A percentile compares a stretch with the other conserved stretches of the same genome.
These are phyloP conservation scores for Candida incommunis DNA, from an alignment of 805 yeast genomes.

Conservation along the genomic window DNA sequence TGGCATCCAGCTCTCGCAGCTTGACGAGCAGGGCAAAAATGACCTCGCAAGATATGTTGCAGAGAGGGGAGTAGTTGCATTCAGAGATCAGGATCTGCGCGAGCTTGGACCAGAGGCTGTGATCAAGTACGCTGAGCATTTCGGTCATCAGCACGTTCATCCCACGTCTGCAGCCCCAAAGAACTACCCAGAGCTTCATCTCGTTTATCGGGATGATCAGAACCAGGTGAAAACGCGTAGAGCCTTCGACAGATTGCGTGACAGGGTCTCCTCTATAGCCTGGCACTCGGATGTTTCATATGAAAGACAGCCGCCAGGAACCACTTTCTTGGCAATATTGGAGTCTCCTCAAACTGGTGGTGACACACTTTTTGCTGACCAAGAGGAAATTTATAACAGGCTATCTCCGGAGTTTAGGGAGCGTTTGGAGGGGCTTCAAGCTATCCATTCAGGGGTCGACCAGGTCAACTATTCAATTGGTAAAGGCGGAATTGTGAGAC, in stretches of 20 bases:
- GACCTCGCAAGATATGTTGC: constrained; percentile 54
- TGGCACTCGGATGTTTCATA: constrained; percentile 72
- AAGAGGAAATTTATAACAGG: constrained; percentile 55
- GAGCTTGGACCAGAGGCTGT: constrained; percentile 19
- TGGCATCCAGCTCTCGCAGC: constrained; percentile 43
- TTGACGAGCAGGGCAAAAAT: constrained; percentile 38
- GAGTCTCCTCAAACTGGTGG: constrained; percentile 57
- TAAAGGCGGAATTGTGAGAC: constrained; percentile 36
- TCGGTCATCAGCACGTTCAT: constrained; percentile 60
- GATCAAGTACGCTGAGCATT: constrained; percentile 42
- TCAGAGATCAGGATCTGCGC: constrained; percentile 52
- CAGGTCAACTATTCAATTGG: constrained; percentile 30
- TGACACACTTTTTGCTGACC: constrained; percentile 66
- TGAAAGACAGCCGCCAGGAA: constrained; percentile 60
- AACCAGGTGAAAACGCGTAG: constrained; percentile 4
- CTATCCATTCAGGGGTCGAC: constrained; percentile 52
- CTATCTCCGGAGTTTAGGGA: constrained; percentile 51
- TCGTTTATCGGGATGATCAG: constrained; percentile 38
- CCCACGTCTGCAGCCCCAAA: constrained; percentile 66
- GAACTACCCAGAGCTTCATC: constrained; percentile 52
- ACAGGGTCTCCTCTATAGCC: constrained; percentile 14
- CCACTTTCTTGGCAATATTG: constrained; percentile 49
- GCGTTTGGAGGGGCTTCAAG: constrained; percentile 45
- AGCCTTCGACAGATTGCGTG: constrained; percentile 10
- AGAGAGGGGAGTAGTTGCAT: constrained; percentile 54